These are phyloP conservation scores for Leccinum aurantiacum DNA, from an alignment of 768 basidiomycete genomes.

Conservation along the genomic window DNA sequence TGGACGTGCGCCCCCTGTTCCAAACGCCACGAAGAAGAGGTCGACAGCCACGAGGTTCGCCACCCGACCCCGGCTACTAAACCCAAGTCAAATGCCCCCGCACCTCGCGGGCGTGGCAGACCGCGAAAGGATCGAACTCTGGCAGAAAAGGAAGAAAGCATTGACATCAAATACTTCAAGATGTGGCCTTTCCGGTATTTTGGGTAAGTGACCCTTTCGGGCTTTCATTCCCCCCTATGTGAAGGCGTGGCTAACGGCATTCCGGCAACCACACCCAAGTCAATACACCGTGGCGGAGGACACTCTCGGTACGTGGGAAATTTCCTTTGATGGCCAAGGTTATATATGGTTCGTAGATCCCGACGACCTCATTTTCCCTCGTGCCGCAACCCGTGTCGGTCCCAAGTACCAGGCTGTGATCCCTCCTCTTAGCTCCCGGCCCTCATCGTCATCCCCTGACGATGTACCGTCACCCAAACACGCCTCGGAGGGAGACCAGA, in stretches of 20 bases:
- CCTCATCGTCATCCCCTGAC: constrained; percentile 36
- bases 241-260: constrained; percentile 11
- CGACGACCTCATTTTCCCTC: constrained; percentile 95
- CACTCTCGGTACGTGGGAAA: constrained; percentile 64
- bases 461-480: constrained; percentile 1
- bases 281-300: constrained; percentile 91
- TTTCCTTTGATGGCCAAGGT: constrained; percentile 18
- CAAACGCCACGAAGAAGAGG: constrained; percentile 80
- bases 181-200: constrained; percentile 98
- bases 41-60: constrained; percentile 72
- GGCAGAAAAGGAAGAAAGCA: constrained; percentile 75
- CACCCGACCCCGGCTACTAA: constrained; percentile 53
- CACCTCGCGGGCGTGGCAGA: constrained; percentile 69
- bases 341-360: constrained; percentile 61
- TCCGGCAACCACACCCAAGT: constrained; percentile 40
- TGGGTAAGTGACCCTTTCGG: constrained; percentile 57
- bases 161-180: constrained; percentile 80
- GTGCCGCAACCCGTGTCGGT: constrained; percentile 88
- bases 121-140: constrained; percentile 74
- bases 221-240: neutral
- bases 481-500: constrained; percentile 43
- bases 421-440: constrained; percentile 37
- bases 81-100: constrained; percentile 70
- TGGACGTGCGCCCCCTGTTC: constrained; percentile 98
- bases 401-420: constrained; percentile 79